phyloP scores from a whole-genome alignment of 805 yeast genomes.

The Saturnispora serradocipensis region DNA sequence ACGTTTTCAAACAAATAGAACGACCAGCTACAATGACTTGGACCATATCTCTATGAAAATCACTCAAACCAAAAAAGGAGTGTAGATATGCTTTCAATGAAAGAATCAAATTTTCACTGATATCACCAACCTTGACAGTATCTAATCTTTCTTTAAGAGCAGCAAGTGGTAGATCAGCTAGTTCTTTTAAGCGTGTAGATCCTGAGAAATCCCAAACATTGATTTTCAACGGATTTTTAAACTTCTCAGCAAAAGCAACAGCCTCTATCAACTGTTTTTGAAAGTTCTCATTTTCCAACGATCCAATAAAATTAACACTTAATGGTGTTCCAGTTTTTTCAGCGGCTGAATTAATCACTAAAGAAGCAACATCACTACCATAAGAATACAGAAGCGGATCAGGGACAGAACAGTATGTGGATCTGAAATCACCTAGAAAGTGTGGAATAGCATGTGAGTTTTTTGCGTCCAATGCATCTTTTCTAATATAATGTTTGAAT shows the following conservation, averaged over 20 bases:
- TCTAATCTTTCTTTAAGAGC: background rate
- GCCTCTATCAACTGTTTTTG: constrained; percentile 37
- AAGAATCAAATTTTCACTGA: background rate
- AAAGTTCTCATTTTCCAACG: constrained; percentile 33
- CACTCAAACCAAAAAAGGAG: constrained; percentile 1
- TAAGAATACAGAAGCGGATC: background rate
- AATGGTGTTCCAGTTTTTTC: constrained; percentile 6
- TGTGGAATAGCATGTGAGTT: constrained; percentile 46
- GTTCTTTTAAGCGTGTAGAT: background rate
- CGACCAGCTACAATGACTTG: constrained; percentile 41
- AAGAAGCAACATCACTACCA: background rate
- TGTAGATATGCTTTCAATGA: background rate
- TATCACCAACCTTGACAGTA: background rate
- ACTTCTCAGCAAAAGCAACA: constrained; percentile 16
- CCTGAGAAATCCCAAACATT: constrained; percentile 4
- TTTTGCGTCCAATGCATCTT: constrained; percentile 35
- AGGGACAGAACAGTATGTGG: constrained; percentile 4
- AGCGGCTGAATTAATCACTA: background rate
- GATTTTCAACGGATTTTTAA: constrained; percentile 4
- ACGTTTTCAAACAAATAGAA: constrained; percentile 23
- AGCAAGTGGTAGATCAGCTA: background rate
- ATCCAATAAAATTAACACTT: constrained; percentile 50
- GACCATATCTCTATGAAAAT: background rate
- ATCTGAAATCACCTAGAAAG: constrained; percentile 21
- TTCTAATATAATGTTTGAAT: constrained; percentile 35